Base-by-base conservation (phyloP, 176 grass and related monocot genomes). In the Alopecurus myosuroides region DNA sequence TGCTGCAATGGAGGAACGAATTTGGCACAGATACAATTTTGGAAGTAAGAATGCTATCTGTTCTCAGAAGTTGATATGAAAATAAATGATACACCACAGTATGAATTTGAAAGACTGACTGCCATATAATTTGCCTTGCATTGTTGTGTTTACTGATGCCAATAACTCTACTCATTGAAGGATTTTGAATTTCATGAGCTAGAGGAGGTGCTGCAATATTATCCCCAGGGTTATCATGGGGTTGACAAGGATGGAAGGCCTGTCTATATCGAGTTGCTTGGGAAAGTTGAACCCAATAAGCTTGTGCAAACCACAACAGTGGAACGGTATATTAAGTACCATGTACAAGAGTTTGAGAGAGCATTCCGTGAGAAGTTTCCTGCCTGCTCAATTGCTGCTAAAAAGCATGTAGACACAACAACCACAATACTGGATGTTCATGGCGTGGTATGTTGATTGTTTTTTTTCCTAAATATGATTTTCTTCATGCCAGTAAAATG, bases 371-470 rank as follows among this genome's bases (percentile, higher is more conserved):
- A 99, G 88, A 99, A 94, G 69, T 99, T 99, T 90, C 88, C 94
- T 51, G 89, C 97, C 78, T 99, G 97, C 76, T 92, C 94, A 48
- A 69, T 99, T 92, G 72, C 93, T 71, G 91, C 90, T 77, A 94
- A 99, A 95, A 96, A 90, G 80, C 97, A 94, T 77, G 88, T 99
- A 57, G 90, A 92, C 70, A 95, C 94, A 41, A 92, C 91, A 57
- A 96, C 97, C 31, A 99, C 97, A 70, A 99, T 99, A 89, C 71
- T 99, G 65, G 97, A 99, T 91, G 97, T 99, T 64, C 91, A 99
- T 48, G 97, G 97, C 13, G 94, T 99, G 91, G 97, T 99, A 96
- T 17, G 93, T 87, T 82, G 29, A 66, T 88, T 40, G 9, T 26
- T 58, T 80, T 67, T 34, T 5, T 7, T 22, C 70, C 70, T 76